Conservation (phyloP, 2,329 filamentous ascomycete genomes). For the Verticillium zaregamsianum region DNA sequence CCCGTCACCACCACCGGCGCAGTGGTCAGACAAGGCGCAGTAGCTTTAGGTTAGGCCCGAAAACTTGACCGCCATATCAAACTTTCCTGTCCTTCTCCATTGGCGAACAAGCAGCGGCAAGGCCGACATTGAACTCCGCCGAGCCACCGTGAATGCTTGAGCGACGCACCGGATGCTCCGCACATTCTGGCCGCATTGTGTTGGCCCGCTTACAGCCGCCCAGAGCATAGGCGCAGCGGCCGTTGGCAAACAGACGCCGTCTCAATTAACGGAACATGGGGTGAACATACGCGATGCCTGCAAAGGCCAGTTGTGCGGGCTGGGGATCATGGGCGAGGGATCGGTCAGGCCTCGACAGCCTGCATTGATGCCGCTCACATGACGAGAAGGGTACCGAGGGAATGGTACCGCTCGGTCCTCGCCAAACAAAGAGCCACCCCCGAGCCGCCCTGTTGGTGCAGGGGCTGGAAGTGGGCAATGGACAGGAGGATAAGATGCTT, state of each 20-base stretch:
- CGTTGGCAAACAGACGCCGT: neutral
- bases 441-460: neutral
- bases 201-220: neutral
- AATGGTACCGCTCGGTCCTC: neutral
- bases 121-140: neutral
- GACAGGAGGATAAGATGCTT: neutral
- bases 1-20: neutral
- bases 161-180: neutral
- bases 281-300: neutral
- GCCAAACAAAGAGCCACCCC: neutral
- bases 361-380: slow-evolving; percentile 7
- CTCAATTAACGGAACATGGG: neutral
- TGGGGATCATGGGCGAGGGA: neutral
- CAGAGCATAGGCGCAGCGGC: neutral
- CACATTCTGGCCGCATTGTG: neutral
- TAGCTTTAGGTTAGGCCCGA: neutral
- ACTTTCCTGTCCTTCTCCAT: neutral
- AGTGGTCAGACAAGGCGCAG: slow-evolving; percentile 1
- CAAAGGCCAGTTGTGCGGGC: neutral
- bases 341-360: neutral
- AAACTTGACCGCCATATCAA: slow-evolving; percentile 6
- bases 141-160: neutral
- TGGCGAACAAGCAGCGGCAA: neutral
- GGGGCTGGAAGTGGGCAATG: neutral
- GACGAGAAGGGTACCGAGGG: slow-evolving; percentile 1